These are phyloP conservation scores for Globisporangium barbulae DNA, from an alignment of 352 stramenopile genomes.

Conservation along the genomic window DNA sequence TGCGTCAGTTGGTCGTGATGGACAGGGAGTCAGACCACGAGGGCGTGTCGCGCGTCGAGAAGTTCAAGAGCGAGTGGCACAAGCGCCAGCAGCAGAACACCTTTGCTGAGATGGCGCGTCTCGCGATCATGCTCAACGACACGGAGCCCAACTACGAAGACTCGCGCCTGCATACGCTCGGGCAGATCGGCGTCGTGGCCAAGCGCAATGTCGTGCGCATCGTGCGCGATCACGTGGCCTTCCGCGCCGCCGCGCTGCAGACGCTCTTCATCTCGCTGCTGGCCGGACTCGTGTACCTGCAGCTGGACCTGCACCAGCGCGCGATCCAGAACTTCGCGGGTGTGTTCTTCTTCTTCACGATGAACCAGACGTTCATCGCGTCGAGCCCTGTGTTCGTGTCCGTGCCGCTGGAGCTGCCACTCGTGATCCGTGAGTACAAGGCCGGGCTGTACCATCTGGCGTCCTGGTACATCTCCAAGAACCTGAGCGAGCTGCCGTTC, in stretches of 20 bases:
- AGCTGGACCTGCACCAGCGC: conserved; percentile 33
- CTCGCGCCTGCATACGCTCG: conserved; percentile 18
- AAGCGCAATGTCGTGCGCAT: conserved; percentile 32
- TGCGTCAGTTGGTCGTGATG: conserved; percentile 44
- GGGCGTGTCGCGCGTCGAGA: conserved; percentile 18
- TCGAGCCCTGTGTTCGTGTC: conserved; percentile 32
- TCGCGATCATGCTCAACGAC: neutral
- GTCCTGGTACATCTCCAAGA: conserved; percentile 51
- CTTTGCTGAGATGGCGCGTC: too few relatives aligned
- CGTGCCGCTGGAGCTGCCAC: conserved; percentile 39
- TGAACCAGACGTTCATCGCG: conserved; percentile 35
- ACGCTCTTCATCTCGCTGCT: conserved; percentile 37
- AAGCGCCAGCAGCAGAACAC: too few relatives aligned
- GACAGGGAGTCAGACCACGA: conserved; percentile 39
- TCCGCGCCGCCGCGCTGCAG: conserved; percentile 26
- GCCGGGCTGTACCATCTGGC: conserved; percentile 31
- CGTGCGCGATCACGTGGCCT: conserved; percentile 28
- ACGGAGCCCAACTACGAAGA: conserved; percentile 8
- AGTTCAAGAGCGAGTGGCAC: conserved; percentile 42
- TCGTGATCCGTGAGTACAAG: conserved; percentile 43
- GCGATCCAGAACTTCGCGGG: conserved; percentile 45
- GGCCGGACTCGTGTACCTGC: conserved; percentile 43
- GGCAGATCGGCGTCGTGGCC: neutral
- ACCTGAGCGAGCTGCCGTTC: conserved; percentile 43
- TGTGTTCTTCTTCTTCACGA: conserved; percentile 44